Percentiles rank a stretch among this genome's conserved stretches.
Evolutionary conservation across 176 grass and related monocot genomes (phyloP).

Genomic region (Musa acuminata): DNA sequence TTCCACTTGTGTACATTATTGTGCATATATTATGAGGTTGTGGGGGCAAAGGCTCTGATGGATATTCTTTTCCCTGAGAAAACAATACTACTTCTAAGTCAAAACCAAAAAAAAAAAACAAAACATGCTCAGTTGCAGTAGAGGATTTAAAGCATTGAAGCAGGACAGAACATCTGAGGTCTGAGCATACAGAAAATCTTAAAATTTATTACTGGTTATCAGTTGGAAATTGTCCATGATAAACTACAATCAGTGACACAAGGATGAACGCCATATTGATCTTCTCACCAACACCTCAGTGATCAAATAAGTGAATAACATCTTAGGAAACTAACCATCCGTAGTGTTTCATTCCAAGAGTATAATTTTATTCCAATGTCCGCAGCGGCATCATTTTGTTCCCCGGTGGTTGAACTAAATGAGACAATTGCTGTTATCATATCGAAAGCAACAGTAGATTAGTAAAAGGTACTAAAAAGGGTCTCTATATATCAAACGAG

Average conservation of each 20-base stretch:
- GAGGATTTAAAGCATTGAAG: too few species aligned
- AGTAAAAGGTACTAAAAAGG: background rate
- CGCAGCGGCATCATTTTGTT: conserved; percentile 36
- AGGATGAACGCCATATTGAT: too few species aligned
- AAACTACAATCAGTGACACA: too few species aligned
- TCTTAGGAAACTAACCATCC: conserved; percentile 41
- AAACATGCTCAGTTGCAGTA: background rate
- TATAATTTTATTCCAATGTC: conserved; percentile 49
- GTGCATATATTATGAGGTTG: conserved; percentile 70
- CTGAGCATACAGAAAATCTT: too few species aligned
- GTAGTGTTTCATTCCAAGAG: conserved; percentile 70
- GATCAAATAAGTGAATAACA: background rate
- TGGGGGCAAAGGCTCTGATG: conserved; percentile 42
- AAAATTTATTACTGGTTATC: too few species aligned
- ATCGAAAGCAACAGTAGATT: background rate
- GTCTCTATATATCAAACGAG: conserved; percentile 6
- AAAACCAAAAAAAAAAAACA: conserved; percentile 18
- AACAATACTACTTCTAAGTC: conserved; percentile 14
- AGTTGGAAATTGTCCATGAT: too few species aligned
- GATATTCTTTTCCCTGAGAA: conserved; percentile 69
- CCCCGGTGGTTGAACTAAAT: conserved; percentile 54
- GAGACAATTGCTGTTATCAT: conserved; percentile 53
- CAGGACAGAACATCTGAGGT: too few species aligned
- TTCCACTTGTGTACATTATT: conserved; percentile 99
- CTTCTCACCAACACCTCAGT: too few species aligned